These are phyloP conservation scores for Pulicaria dysenterica DNA, from an alignment of 129 eudicot genomes.

Conservation along the genomic window DNA sequence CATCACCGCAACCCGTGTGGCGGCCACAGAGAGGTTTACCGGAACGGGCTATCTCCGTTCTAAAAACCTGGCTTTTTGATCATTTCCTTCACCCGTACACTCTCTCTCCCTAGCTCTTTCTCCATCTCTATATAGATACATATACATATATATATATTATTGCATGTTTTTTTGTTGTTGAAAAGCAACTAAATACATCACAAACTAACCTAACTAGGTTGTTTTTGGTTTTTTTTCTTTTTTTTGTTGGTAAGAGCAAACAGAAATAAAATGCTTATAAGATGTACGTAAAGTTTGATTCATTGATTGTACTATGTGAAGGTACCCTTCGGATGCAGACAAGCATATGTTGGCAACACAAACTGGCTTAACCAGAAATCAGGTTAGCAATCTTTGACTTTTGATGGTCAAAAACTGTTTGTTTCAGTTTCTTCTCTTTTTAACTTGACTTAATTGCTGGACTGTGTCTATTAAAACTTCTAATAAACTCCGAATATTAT, in stretches of 20 bases:
- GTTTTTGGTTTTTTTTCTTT: neutral
- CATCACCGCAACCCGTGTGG: constrained; percentile 70
- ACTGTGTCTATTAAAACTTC: neutral
- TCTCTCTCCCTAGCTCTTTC: neutral
- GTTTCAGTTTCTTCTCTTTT: neutral
- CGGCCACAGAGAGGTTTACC: constrained; percentile 96
- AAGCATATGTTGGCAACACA: constrained; percentile 88
- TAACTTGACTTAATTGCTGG: neutral
- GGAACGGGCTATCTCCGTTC: constrained; percentile 80
- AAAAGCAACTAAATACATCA: neutral
- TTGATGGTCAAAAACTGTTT: constrained; percentile 4
- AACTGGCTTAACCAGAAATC: constrained; percentile 87
- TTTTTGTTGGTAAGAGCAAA: neutral
- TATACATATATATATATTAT: neutral
- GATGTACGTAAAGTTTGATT: constrained; percentile 15
- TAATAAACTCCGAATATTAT: too few species aligned
- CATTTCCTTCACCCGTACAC: constrained; percentile 94
- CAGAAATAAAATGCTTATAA: neutral
- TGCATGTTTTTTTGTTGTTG: too few species aligned
- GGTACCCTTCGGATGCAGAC: constrained; percentile 94
- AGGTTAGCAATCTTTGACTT: constrained; percentile 51
- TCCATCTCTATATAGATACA: too few species aligned
- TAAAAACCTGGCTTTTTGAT: constrained; percentile 89
- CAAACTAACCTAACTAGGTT: neutral
- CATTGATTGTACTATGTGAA: constrained; percentile 26